A percentile compares a stretch with the other conserved stretches of the same genome.
Conservation (phyloP, 257 asterid species). For the Gentiana straminea region DNA sequence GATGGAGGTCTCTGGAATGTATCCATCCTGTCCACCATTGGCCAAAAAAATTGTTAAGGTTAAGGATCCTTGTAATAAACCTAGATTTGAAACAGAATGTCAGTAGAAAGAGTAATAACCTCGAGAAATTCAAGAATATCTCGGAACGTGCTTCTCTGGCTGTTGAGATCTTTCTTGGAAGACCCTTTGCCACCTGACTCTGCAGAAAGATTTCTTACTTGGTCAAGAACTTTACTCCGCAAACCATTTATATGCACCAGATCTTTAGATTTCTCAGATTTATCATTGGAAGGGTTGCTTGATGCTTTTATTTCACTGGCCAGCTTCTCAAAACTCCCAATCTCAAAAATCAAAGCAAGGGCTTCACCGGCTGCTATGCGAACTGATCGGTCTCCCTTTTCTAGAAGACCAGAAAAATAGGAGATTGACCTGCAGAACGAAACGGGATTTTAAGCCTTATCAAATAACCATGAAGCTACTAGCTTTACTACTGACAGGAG, state of each 20-base stretch:
- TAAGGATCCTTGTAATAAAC: background rate
- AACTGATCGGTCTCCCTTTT: constrained; percentile 73
- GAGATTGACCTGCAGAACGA: constrained; percentile 57
- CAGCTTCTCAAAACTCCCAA: constrained; percentile 74
- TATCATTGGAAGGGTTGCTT: constrained; percentile 35
- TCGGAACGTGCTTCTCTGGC: constrained; percentile 72
- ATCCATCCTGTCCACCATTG: constrained; percentile 49
- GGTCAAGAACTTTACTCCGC: constrained; percentile 57
- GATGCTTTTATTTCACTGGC: constrained; percentile 44
- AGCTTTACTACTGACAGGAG: no score
- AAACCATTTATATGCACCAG: constrained; percentile 53
- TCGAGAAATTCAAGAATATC: constrained; percentile 80
- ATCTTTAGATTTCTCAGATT: constrained; percentile 39
- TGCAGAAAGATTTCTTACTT: constrained; percentile 57
- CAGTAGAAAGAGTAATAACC: constrained; percentile 21
- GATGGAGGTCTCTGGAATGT: constrained; percentile 50
- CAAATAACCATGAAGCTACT: no score
- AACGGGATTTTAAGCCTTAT: background rate
- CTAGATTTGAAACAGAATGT: constrained; percentile 1
- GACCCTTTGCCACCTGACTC: constrained; percentile 98
- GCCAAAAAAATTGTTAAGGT: constrained; percentile 1
- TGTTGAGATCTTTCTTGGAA: constrained; percentile 83
- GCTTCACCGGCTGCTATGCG: constrained; percentile 96
- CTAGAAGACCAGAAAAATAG: constrained; percentile 58
- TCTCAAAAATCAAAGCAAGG: constrained; percentile 77